phyloP scores from a whole-genome alignment of 1,284 basidiomycete genomes.

The Fomitiporia mediterranea region DNA sequence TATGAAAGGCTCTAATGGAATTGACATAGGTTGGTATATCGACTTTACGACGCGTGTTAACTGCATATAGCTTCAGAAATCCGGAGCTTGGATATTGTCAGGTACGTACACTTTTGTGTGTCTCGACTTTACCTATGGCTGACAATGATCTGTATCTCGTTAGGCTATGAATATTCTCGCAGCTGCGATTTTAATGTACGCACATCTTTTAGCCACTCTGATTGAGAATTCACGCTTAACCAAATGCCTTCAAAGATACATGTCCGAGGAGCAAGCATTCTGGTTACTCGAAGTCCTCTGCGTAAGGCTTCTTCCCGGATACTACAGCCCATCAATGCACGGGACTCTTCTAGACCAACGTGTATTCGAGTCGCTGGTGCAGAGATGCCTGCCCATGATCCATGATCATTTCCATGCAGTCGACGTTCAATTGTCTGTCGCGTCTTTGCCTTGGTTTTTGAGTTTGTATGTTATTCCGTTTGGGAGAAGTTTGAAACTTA shows the following conservation, averaged over 20 bases:
- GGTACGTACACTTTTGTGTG: conserved; percentile 34
- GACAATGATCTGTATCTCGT: conserved; percentile 27
- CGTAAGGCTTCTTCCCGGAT: conserved; percentile 91
- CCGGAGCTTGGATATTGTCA: conserved; percentile 90
- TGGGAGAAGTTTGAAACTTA: background rate
- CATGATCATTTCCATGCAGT: conserved; percentile 90
- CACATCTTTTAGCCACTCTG: conserved; percentile 9
- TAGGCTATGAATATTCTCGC: conserved; percentile 93
- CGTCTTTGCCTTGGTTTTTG: conserved; percentile 97
- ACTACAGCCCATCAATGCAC: conserved; percentile 99
- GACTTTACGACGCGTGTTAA: conserved; percentile 85
- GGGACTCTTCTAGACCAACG: conserved; percentile 97
- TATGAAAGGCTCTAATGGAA: background rate
- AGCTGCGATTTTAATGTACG: conserved; percentile 86
- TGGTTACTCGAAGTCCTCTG: conserved; percentile 97
- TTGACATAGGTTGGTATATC: conserved; percentile 50
- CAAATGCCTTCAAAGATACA: conserved; percentile 72
- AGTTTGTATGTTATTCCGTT: conserved; percentile 61
- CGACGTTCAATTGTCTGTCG: conserved; percentile 96
- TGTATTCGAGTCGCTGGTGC: conserved; percentile 96
- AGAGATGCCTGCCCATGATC: conserved; percentile 85
- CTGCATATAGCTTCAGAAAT: conserved; percentile 97
- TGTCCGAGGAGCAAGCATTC: conserved; percentile 99
- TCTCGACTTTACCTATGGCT: background rate
- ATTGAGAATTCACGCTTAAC: conserved; percentile 22